phyloP scores from a whole-genome alignment of 108 stramenopile genomes.

The Schizochytrium sp. region DNA sequence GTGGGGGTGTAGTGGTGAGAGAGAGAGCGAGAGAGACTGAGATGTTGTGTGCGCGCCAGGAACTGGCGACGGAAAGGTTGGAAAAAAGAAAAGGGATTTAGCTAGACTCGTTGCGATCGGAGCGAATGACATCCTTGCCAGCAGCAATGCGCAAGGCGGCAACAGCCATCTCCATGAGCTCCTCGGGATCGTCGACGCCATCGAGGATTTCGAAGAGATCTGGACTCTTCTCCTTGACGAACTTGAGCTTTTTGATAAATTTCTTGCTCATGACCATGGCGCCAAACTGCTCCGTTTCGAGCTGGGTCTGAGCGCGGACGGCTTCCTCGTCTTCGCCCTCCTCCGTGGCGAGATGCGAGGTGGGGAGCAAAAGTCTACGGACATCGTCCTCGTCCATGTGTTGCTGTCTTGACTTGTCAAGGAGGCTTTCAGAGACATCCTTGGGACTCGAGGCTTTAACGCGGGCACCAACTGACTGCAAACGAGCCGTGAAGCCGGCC shows the following conservation, averaged over 20 bases:
- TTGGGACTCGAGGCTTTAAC: not conserved
- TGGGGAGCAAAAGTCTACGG: not conserved
- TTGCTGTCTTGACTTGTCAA: not conserved
- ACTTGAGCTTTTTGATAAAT: conserved; percentile 3
- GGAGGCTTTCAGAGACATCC: not conserved
- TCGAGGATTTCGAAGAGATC: not conserved
- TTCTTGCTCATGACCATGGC: conserved; percentile 8
- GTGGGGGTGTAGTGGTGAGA: too few species aligned
- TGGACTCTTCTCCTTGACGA: not conserved
- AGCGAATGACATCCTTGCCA: not conserved
- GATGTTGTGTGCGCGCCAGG: too few species aligned
- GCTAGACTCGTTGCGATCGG: not conserved
- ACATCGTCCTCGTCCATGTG: not conserved
- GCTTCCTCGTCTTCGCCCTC: not conserved
- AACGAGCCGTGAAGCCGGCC: not conserved
- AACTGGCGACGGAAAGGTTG: too few species aligned
- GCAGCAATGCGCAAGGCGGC: not conserved
- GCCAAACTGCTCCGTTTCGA: not conserved
- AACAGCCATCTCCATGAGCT: not conserved
- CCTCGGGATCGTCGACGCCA: not conserved
- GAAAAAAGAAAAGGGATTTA: too few species aligned
- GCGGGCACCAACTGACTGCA: not conserved
- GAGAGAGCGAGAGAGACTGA: too few species aligned
- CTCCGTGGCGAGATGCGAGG: not conserved
- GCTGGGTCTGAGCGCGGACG: not conserved